Conservation (phyloP, 768 basidiomycete genomes). For the Kwoniella dejecticola region DNA sequence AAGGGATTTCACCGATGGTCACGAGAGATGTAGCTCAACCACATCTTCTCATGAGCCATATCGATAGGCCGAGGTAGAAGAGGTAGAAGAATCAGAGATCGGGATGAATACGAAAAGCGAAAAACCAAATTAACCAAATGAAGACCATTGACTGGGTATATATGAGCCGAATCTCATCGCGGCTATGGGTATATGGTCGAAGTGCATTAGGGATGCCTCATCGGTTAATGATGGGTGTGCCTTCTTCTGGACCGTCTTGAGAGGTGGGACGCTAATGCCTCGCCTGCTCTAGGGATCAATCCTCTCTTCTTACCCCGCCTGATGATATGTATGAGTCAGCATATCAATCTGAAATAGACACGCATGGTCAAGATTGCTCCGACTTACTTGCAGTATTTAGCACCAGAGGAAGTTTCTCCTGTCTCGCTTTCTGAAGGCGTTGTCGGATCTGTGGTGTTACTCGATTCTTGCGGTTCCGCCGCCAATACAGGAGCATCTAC, state of each 20-base stretch:
- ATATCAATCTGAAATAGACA: neutral
- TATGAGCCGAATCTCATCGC: too few relatives aligned
- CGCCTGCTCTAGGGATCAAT: slow-evolving; percentile 4
- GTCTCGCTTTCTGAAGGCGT: neutral
- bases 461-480: neutral
- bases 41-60: too few relatives aligned
- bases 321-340: neutral
- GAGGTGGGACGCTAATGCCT: neutral
- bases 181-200: too few relatives aligned
- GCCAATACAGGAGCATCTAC: neutral
- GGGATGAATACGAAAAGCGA: too few relatives aligned
- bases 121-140: too few relatives aligned
- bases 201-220: too few relatives aligned
- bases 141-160: too few relatives aligned
- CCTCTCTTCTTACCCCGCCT: slow-evolving; percentile 14
- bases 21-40: too few relatives aligned
- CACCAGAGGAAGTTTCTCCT: neutral
- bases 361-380: neutral
- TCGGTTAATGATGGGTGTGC: neutral
- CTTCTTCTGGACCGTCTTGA: slow-evolving; percentile 10
- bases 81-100: too few relatives aligned
- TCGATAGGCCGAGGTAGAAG: too few relatives aligned
- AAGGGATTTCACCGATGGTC: too few relatives aligned
- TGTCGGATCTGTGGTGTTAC: neutral
- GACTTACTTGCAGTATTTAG: slow-evolving; percentile 17